phyloP scores from a whole-genome alignment of 495 filamentous ascomycete genomes.

The Penicillium parvum region DNA sequence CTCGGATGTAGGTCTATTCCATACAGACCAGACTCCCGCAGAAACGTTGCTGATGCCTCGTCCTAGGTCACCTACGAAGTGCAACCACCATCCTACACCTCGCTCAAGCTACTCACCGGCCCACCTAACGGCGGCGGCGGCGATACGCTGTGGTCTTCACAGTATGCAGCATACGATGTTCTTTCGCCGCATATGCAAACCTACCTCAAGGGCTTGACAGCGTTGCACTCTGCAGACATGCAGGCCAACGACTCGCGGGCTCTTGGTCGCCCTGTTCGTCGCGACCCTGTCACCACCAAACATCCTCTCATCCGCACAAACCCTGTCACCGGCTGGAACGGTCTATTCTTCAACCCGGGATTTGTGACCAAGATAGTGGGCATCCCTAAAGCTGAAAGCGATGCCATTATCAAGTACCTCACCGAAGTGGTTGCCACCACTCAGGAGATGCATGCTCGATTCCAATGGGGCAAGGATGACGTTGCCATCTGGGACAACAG shows the following conservation, averaged over 20 bases:
- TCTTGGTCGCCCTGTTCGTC: constrained; percentile 58
- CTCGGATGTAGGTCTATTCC: constrained; percentile 48
- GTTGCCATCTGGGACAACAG: constrained; percentile 78
- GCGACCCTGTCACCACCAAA: constrained; percentile 59
- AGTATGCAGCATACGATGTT: constrained; percentile 67
- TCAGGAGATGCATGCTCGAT: constrained; percentile 66
- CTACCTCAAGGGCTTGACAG: constrained; percentile 65
- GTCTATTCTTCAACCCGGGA: constrained; percentile 71
- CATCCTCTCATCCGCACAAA: constrained; percentile 71
- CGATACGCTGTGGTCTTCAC: constrained; percentile 71
- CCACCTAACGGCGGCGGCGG: constrained; percentile 66
- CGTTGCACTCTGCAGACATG: constrained; percentile 66
- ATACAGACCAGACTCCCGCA: not conserved
- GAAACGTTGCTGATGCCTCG: constrained; percentile 5
- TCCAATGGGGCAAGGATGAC: constrained; percentile 65
- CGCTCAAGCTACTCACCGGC: constrained; percentile 63
- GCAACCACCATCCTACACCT: constrained; percentile 74
- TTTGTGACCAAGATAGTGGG: constrained; percentile 73
- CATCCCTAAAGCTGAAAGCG: constrained; percentile 59
- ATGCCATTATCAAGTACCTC: constrained; percentile 61
- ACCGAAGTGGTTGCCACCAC: constrained; percentile 59
- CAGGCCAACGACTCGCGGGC: constrained; percentile 63
- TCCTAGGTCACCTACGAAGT: constrained; percentile 65
- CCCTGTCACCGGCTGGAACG: constrained; percentile 72
- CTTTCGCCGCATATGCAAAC: constrained; percentile 66